These are phyloP conservation scores for Backusella circina DNA, from an alignment of 192 early-diverging fungal genomes.

Conservation along the genomic window DNA sequence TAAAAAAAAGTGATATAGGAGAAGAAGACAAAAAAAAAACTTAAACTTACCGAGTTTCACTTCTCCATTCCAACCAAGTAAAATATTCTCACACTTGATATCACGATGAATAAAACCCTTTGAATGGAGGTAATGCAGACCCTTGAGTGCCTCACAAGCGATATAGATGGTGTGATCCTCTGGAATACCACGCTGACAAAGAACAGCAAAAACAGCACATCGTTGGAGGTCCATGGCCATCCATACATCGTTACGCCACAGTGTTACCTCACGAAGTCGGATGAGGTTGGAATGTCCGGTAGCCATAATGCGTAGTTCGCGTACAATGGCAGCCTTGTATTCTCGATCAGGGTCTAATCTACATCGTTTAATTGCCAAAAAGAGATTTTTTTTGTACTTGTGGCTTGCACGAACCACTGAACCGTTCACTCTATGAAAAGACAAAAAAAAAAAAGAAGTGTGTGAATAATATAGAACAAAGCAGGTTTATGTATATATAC, in stretches of 20 bases:
- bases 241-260: conserved; percentile 38
- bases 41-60: conserved; percentile 40
- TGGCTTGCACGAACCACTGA: conserved; percentile 29
- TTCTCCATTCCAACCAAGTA: conserved; percentile 36
- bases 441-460: neutral
- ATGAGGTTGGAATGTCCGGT: conserved; percentile 32
- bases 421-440: conserved; percentile 29
- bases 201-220: conserved; percentile 34
- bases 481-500: neutral
- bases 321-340: conserved; percentile 32
- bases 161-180: conserved; percentile 39
- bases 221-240: conserved; percentile 38
- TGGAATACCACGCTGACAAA: conserved; percentile 35
- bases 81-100: conserved; percentile 44
- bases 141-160: conserved; percentile 33
- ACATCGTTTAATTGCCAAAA: conserved; percentile 37
- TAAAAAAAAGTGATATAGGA: neutral
- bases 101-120: conserved; percentile 44
- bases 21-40: neutral
- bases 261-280: conserved; percentile 29
- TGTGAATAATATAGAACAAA: neutral
- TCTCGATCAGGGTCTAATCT: conserved; percentile 30
- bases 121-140: conserved; percentile 33
- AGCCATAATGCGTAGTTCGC: conserved; percentile 37
- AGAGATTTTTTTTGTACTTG: conserved; percentile 20